Conservation (phyloP, 2,329 filamentous ascomycete species). For the Stachybotrys chartarum region DNA sequence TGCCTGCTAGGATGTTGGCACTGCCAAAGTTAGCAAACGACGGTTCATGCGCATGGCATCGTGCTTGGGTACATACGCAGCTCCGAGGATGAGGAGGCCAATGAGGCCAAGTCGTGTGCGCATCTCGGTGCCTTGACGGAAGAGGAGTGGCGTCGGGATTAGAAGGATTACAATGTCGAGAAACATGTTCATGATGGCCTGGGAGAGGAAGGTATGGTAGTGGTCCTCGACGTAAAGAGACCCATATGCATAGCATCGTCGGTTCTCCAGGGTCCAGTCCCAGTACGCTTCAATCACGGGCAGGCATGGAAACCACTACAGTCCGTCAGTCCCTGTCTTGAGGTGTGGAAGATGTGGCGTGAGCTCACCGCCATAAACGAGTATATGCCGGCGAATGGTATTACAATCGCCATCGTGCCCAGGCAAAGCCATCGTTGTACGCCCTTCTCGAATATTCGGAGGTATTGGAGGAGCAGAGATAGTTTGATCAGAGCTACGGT, state of each 20-base stretch:
- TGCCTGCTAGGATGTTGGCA: background rate
- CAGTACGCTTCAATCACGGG: slow-evolving; percentile 5
- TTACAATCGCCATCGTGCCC: slow-evolving; percentile 6
- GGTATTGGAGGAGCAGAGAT: background rate
- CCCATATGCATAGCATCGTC: slow-evolving; percentile 8
- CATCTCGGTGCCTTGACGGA: slow-evolving; percentile 1
- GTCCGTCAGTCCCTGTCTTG: background rate
- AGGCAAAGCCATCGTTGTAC: slow-evolving; percentile 3
- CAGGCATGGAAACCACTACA: slow-evolving; percentile 7
- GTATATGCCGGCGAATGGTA: slow-evolving; percentile 6
- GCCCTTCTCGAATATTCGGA: background rate
- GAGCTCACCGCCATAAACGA: slow-evolving; percentile 3
- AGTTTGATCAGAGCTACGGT: background rate
- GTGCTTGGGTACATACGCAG: background rate
- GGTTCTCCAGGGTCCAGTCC: slow-evolving; percentile 4
- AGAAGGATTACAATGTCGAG: slow-evolving; percentile 13
- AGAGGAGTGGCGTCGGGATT: slow-evolving; percentile 7
- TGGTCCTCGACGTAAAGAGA: slow-evolving; percentile 5
- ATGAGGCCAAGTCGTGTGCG: background rate
- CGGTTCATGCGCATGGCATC: background rate
- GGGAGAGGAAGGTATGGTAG: slow-evolving; percentile 10
- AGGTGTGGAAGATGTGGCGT: background rate
- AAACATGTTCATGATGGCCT: slow-evolving; percentile 8
- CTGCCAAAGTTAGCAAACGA: background rate
- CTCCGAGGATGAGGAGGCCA: background rate